Evolutionary conservation across 169 alveolate species (phyloP).

Genomic region (Cryptosporidium baileyi): DNA sequence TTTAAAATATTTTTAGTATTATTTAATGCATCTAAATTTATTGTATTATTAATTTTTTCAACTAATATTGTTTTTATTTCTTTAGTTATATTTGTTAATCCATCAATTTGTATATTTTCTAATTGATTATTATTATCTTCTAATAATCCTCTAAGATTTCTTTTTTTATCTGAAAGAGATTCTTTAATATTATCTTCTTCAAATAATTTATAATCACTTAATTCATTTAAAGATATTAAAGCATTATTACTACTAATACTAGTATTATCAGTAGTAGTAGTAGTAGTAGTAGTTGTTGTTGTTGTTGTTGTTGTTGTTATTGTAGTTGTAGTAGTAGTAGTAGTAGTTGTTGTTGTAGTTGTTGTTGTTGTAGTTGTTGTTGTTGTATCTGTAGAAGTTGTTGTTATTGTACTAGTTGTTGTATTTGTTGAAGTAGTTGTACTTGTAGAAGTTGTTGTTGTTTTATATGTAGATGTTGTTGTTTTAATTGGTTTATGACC

Average conservation of each 20-base stretch:
- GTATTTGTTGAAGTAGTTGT: slow-evolving; percentile 8
- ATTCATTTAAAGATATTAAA: too few species aligned
- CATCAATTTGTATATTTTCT: background rate
- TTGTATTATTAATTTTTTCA: slow-evolving; percentile 1
- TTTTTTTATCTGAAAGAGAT: background rate
- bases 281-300: background rate
- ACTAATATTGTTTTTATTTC: slow-evolving; percentile 21
- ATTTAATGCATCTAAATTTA: slow-evolving; percentile 11
- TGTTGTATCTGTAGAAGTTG: background rate
- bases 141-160: slow-evolving; percentile 24
- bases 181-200: background rate
- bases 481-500: slow-evolving; percentile 14
- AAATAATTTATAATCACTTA: too few species aligned
- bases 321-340: background rate
- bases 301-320: background rate
- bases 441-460: background rate
- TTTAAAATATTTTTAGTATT: slow-evolving; percentile 12
- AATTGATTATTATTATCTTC: background rate
- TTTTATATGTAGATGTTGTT: background rate
- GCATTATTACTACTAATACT: background rate
- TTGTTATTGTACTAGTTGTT: background rate
- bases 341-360: background rate
- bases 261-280: background rate
- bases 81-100: slow-evolving; percentile 20
- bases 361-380: background rate